Conservation (phyloP, 805 yeast species). For the Candida maris region DNA sequence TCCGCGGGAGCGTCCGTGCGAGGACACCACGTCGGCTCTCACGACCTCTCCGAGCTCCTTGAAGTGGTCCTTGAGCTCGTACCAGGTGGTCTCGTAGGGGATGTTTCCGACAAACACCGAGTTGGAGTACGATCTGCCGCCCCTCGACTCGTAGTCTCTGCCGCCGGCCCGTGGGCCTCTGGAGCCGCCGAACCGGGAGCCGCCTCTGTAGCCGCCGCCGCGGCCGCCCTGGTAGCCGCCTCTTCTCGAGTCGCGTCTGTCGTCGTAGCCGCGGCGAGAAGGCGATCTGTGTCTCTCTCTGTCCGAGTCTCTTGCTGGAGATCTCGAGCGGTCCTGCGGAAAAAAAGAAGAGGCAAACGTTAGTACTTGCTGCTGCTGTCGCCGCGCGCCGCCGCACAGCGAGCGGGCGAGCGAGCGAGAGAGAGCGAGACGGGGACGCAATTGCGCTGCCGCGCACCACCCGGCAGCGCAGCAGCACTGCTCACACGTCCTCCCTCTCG, state of each 20-base stretch:
- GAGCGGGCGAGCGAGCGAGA: no score
- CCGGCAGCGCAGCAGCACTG: no score
- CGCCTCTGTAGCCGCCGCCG: conserved; percentile 22
- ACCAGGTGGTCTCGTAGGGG: conserved; percentile 59
- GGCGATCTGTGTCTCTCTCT: conserved; percentile 33
- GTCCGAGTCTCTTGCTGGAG: conserved; percentile 29
- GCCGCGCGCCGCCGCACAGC: no score
- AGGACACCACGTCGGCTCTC: conserved; percentile 78
- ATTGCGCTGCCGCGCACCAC: no score
- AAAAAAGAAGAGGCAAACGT: no score
- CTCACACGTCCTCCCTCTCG: no score
- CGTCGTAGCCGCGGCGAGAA: conserved; percentile 19
- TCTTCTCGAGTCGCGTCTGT: conserved; percentile 30
- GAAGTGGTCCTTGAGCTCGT: conserved; percentile 58
- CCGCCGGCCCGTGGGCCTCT: conserved; percentile 26
- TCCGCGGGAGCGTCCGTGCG: conserved; percentile 79
- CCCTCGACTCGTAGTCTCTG: conserved; percentile 35
- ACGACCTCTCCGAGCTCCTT: conserved; percentile 60
- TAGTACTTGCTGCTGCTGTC: no score
- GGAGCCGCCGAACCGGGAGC: conserved; percentile 9
- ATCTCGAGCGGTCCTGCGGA: conserved; percentile 31
- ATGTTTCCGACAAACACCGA: conserved; percentile 73
- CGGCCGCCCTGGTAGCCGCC: conserved; percentile 26
- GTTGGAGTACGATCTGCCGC: conserved; percentile 59
- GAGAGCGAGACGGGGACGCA: no score